Evolutionary conservation across 1,139 yeast species (phyloP).

Genomic region (Debaryomycetaceae sp.): DNA sequence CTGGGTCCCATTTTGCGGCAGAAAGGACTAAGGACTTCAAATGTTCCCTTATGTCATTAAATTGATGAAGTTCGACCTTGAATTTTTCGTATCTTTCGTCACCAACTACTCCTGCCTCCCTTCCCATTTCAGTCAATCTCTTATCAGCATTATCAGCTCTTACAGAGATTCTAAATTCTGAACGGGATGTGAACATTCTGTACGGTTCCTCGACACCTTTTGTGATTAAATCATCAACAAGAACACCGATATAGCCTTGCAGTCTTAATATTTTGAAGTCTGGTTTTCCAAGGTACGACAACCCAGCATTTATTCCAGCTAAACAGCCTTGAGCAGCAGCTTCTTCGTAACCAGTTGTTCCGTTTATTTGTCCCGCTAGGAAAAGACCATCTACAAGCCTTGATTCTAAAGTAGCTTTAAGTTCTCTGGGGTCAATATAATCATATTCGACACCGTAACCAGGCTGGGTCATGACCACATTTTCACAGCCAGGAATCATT

Average conservation of each 20-base stretch:
- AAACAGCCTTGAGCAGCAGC: conserved; percentile 96
- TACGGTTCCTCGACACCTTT: conserved; percentile 98
- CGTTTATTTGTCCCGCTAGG: conserved; percentile 96
- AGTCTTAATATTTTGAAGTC: conserved; percentile 63
- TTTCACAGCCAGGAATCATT: conserved; percentile 85
- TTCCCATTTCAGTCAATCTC: conserved; percentile 72
- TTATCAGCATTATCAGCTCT: conserved; percentile 93
- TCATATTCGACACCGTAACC: conserved; percentile 99
- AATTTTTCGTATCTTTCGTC: conserved; percentile 56
- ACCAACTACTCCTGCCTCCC: conserved; percentile 62
- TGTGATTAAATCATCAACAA: conserved; percentile 90
- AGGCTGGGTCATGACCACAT: conserved; percentile 84
- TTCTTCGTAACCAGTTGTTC: conserved; percentile 98
- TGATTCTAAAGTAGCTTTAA: conserved; percentile 75
- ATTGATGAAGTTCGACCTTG: conserved; percentile 42
- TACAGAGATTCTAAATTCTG: conserved; percentile 86
- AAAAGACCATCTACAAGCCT: conserved; percentile 74
- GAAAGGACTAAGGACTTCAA: conserved; percentile 47
- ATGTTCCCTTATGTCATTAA: conserved; percentile 41
- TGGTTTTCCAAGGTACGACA: conserved; percentile 35
- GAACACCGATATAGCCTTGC: conserved; percentile 88
- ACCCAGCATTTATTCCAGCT: conserved; percentile 94
- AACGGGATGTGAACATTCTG: conserved; percentile 95
- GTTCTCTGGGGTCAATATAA: conserved; percentile 89
- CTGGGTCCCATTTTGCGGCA: conserved; percentile 63